These are phyloP conservation scores for Tulasnella sp. DNA, from an alignment of 768 basidiomycete species.

Conservation along the genomic window DNA sequence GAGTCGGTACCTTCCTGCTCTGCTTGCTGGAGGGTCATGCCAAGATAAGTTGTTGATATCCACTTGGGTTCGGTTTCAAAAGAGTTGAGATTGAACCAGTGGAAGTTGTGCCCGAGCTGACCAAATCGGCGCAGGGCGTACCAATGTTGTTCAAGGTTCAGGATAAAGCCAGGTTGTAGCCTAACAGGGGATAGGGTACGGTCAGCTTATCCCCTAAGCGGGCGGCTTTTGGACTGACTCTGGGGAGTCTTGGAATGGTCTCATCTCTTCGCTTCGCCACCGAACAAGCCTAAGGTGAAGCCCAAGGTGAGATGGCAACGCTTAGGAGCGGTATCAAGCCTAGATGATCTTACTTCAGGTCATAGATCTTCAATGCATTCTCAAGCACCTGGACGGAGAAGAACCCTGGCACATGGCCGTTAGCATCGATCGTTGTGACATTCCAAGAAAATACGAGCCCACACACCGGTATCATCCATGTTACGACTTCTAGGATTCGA, in stretches of 20 bases:
- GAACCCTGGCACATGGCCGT: slow-evolving; percentile 59
- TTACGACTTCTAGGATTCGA: slow-evolving; percentile 60
- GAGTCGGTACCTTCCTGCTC: slow-evolving; percentile 68
- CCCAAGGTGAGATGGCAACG: background rate
- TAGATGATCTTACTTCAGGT: slow-evolving; percentile 60
- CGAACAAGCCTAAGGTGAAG: slow-evolving; percentile 62
- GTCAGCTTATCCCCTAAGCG: slow-evolving; percentile 33
- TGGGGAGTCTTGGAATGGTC: slow-evolving; percentile 70
- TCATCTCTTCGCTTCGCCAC: slow-evolving; percentile 86
- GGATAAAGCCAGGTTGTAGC: slow-evolving; percentile 81
- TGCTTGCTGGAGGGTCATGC: slow-evolving; percentile 84
- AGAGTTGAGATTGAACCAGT: slow-evolving; percentile 92
- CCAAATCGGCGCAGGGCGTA: slow-evolving; percentile 85
- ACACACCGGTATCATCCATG: slow-evolving; percentile 86
- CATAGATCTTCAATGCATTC: slow-evolving; percentile 82
- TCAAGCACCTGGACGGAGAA: slow-evolving; percentile 92
- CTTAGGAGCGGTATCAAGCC: background rate
- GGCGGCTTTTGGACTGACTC: slow-evolving; percentile 53
- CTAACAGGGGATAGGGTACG: slow-evolving; percentile 47
- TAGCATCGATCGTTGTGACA: background rate
- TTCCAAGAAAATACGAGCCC: background rate
- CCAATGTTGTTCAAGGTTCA: slow-evolving; percentile 89
- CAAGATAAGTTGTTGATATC: slow-evolving; percentile 80
- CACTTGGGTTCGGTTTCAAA: slow-evolving; percentile 71
- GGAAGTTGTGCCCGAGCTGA: slow-evolving; percentile 53